Evolutionary conservation across 441 rosid species (phyloP), one percentile per base, ranked within the genome.

Genomic region (Gossypium armourianum): DNA sequence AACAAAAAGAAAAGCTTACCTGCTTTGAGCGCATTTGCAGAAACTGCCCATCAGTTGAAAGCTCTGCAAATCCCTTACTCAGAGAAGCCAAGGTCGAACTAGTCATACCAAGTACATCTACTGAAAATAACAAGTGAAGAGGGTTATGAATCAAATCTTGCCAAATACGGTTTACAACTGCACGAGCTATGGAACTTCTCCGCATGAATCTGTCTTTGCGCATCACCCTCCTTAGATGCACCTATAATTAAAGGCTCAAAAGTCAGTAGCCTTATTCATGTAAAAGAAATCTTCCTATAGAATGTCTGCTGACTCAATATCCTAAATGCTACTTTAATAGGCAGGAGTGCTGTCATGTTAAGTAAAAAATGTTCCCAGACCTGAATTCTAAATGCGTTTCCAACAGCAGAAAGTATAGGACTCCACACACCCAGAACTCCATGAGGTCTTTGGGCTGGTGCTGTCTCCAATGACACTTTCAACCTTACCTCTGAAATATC

Each of bases 141-240:
- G 99, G 99, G 84, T 95, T 95, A 87, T 95, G 99, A 76, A 95
- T 88, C 79, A 95, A 78, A 72, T 95, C 99, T 81, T 95, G 88
- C 92, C 91, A 89, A 74, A 95, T 82, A 62, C 97, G 99, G 74
- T 86, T 87, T 77, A 84, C 82, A 54, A 92, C 78, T 77, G 97
- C 98, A 82, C 98, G 91, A 76, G 82, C 49, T 73, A 95, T 86
- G 57, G 96, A 90, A 80, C 99, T 95, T 82, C 87, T 87, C 72
- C 96, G 85, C 93, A 91, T 92, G 85, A 89, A 95, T 78, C 99
- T 86, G 82, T 89, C 92, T 76, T 74, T 86, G 75, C 78, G 96
- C 93, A 92, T 95, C 72, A 92, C 98, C 81, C 99, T 87, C 86
- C 99, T 91, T 68, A 95, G 77, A 77, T 91, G 98, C 70, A 95